Evolutionary conservation across 768 basidiomycete species (phyloP).

Genomic region (Sistotremastrum suecicum): DNA sequence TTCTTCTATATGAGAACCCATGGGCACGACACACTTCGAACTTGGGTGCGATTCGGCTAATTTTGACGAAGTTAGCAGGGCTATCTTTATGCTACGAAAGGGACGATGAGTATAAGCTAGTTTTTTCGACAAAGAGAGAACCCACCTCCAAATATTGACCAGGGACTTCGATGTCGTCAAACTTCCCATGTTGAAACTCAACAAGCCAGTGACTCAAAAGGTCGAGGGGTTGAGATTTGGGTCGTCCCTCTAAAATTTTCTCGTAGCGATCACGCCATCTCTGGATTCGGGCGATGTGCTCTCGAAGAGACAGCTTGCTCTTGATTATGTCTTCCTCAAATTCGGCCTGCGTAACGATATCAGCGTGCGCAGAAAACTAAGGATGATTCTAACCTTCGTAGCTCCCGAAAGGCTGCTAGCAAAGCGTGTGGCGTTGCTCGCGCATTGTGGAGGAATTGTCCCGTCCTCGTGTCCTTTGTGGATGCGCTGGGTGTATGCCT

Average conservation of each 20-base stretch:
- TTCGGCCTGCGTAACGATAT: constrained; percentile 40
- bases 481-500: constrained; percentile 63
- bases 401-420: constrained; percentile 40
- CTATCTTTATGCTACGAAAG: constrained; percentile 75
- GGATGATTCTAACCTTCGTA: constrained; percentile 32
- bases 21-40: constrained; percentile 83
- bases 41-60: constrained; percentile 80
- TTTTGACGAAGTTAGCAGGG: constrained; percentile 80
- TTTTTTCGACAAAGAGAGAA: neutral
- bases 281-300: constrained; percentile 84
- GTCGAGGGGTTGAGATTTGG: constrained; percentile 75
- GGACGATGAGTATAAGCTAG: constrained; percentile 3
- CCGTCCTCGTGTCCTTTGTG: constrained; percentile 57
- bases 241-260: constrained; percentile 63
- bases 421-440: constrained; percentile 45
- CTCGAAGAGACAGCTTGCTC: constrained; percentile 63
- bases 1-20: constrained; percentile 77
- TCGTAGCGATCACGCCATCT: constrained; percentile 90
- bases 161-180: constrained; percentile 97
- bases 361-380: constrained; percentile 1
- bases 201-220: constrained; percentile 83
- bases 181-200: constrained; percentile 95
- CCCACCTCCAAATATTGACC: constrained; percentile 93
- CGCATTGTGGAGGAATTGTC: constrained; percentile 37
- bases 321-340: constrained; percentile 86